These are phyloP conservation scores for Aschersonia sp. DNA, from an alignment of 2,329 filamentous ascomycete genomes.

Conservation along the genomic window DNA sequence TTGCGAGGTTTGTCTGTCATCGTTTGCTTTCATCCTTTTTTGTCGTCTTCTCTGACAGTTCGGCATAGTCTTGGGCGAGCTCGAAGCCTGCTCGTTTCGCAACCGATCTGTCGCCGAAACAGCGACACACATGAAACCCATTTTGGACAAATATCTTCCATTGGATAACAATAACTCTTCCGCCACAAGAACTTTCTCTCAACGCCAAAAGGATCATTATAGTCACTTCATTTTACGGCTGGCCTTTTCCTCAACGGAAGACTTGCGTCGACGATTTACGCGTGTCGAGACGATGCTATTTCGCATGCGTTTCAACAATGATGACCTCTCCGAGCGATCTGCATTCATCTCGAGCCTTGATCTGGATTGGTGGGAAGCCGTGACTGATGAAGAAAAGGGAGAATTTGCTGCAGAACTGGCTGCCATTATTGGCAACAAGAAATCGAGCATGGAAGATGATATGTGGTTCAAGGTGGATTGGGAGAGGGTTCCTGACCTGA, in stretches of 20 bases:
- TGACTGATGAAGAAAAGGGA: conserved; percentile 64
- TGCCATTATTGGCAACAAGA: conserved; percentile 26
- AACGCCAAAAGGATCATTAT: conserved; percentile 93
- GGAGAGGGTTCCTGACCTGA: conserved; percentile 80
- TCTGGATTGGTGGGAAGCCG: conserved; percentile 82
- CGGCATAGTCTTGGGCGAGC: conserved; percentile 58
- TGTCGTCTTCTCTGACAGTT: background rate
- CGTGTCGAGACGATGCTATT: conserved; percentile 86
- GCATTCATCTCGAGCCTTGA: conserved; percentile 65
- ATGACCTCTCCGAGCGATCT: conserved; percentile 57
- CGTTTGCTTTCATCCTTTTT: no score
- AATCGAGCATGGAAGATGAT: conserved; percentile 51
- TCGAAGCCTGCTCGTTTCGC: conserved; percentile 91
- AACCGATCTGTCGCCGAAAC: conserved; percentile 80
- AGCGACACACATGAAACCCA: conserved; percentile 64
- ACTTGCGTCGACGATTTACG: conserved; percentile 73
- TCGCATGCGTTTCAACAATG: conserved; percentile 63
- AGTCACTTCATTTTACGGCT: conserved; percentile 93
- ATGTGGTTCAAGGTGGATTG: conserved; percentile 95
- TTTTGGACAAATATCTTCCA: conserved; percentile 77
- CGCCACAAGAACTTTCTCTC: conserved; percentile 43
- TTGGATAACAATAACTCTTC: conserved; percentile 61
- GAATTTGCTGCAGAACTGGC: conserved; percentile 47
- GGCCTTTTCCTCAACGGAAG: conserved; percentile 83
- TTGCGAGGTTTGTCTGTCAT: conserved; percentile 47